Percentiles rank a stretch among this genome's conserved stretches.
Conservation (phyloP, 106 monocot species). For the Platanthera zijinensis region DNA sequence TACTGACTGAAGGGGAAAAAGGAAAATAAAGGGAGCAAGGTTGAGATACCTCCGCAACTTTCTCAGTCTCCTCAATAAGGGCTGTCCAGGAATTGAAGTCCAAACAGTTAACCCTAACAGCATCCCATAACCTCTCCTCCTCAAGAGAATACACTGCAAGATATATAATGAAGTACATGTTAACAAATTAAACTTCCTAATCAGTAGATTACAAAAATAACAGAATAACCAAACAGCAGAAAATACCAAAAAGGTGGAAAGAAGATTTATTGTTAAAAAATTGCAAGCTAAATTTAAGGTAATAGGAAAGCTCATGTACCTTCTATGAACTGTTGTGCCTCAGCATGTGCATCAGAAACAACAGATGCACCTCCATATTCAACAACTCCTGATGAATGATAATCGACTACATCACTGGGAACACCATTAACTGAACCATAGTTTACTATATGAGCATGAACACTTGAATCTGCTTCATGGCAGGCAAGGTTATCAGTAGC, state of each 20-base stretch:
- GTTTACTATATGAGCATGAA: constrained; percentile 11
- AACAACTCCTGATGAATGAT: constrained; percentile 26
- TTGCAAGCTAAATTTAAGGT: background rate
- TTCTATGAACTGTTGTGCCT: constrained; percentile 30
- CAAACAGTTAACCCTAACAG: constrained; percentile 62
- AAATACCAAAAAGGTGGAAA: background rate
- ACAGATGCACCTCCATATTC: constrained; percentile 35
- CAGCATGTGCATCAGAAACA: constrained; percentile 18
- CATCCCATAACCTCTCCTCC: constrained; percentile 86
- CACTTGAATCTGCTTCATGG: constrained; percentile 9
- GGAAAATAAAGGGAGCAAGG: background rate
- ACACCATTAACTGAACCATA: constrained; percentile 41
- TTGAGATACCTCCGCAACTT: constrained; percentile 58
- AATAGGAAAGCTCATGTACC: constrained; percentile 16
- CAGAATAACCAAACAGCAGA: background rate
- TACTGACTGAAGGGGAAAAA: constrained; percentile 3
- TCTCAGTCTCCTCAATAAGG: constrained; percentile 84
- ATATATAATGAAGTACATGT: background rate
- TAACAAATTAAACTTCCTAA: constrained; percentile 1
- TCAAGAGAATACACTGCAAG: constrained; percentile 49
- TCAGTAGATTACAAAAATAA: background rate
- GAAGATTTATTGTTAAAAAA: background rate
- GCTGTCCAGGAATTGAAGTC: constrained; percentile 99
- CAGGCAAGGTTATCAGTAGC: constrained; percentile 8
- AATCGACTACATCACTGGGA: constrained; percentile 21